Evolutionary conservation across 2,329 filamentous ascomycete genomes (phyloP).

Genomic region (Xylaria sp.): DNA sequence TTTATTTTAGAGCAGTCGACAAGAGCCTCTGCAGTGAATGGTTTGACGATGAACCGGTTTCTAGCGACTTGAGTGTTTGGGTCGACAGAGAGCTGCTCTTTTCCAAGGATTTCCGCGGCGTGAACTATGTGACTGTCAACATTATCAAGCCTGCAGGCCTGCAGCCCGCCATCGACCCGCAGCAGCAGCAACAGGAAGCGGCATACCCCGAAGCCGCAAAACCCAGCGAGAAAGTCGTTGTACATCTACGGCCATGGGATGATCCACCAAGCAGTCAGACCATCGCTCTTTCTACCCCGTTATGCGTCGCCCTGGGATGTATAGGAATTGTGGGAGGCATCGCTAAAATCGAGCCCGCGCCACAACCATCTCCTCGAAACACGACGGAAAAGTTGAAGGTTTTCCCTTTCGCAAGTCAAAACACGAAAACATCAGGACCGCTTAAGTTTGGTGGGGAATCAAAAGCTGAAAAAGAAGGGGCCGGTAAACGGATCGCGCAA

Average conservation of each 20-base stretch:
- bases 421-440: conserved; percentile 67
- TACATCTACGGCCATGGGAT: conserved; percentile 80
- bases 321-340: conserved; percentile 84
- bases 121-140: conserved; percentile 83
- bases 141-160: conserved; percentile 84
- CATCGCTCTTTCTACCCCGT: conserved; percentile 77
- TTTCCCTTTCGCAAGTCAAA: conserved; percentile 76
- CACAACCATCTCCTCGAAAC: conserved; percentile 73
- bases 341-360: conserved; percentile 85
- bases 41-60: conserved; percentile 75
- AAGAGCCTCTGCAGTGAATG: conserved; percentile 74
- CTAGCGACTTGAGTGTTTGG: conserved; percentile 78
- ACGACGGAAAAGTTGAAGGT: conserved; percentile 76
- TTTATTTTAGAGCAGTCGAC: conserved; percentile 86
- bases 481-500: conserved; percentile 74
- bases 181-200: conserved; percentile 74
- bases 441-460: conserved; percentile 90
- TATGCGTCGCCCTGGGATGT: conserved; percentile 79
- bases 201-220: conserved; percentile 60
- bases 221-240: conserved; percentile 76
- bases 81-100: conserved; percentile 81
- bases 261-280: conserved; percentile 86
- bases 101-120: conserved; percentile 76
- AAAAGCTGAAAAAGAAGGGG: conserved; percentile 82
- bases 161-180: conserved; percentile 75